phyloP scores from a whole-genome alignment of 331 rosid species.

The Rosa hybrid region DNA sequence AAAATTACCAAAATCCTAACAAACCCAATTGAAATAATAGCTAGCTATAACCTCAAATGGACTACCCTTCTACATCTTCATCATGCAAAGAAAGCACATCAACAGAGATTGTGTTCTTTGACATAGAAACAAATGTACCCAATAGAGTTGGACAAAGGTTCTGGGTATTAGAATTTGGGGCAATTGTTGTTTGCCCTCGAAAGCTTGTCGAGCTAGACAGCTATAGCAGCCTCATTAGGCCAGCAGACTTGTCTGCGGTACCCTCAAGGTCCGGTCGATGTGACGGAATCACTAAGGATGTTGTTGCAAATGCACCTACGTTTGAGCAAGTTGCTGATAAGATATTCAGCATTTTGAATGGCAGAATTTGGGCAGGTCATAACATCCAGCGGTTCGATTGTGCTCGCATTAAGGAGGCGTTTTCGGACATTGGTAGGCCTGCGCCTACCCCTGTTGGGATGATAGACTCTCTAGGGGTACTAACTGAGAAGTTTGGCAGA shows the following conservation, averaged over 20 bases:
- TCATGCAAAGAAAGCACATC: conserved; percentile 38
- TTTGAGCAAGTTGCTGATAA: conserved; percentile 75
- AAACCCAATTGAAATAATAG: not conserved
- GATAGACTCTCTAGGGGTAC: conserved; percentile 66
- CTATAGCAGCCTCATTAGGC: conserved; percentile 66
- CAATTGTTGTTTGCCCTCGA: conserved; percentile 64
- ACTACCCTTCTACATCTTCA: conserved; percentile 39
- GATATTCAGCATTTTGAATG: conserved; percentile 67
- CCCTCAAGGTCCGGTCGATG: conserved; percentile 53
- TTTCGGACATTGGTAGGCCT: conserved; percentile 53
- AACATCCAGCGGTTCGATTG: conserved; percentile 81
- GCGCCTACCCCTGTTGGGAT: conserved; percentile 66
- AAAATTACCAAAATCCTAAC: conserved; percentile 13
- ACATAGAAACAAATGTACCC: conserved; percentile 88
- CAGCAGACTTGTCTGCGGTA: conserved; percentile 59
- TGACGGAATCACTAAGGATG: conserved; percentile 71
- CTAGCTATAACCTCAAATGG: not conserved
- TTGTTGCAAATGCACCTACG: conserved; percentile 59
- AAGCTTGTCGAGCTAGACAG: conserved; percentile 76
- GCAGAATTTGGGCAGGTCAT: conserved; percentile 91
- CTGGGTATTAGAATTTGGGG: conserved; percentile 79
- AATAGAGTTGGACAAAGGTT: conserved; percentile 58
- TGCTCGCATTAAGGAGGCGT: conserved; percentile 75
- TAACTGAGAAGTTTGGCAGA: conserved; percentile 66
- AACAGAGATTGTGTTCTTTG: conserved; percentile 79